Evolutionary conservation across 768 basidiomycete species (phyloP), one percentile per base, ranked within the genome.

Genomic region (Antrodiella citrinella): DNA sequence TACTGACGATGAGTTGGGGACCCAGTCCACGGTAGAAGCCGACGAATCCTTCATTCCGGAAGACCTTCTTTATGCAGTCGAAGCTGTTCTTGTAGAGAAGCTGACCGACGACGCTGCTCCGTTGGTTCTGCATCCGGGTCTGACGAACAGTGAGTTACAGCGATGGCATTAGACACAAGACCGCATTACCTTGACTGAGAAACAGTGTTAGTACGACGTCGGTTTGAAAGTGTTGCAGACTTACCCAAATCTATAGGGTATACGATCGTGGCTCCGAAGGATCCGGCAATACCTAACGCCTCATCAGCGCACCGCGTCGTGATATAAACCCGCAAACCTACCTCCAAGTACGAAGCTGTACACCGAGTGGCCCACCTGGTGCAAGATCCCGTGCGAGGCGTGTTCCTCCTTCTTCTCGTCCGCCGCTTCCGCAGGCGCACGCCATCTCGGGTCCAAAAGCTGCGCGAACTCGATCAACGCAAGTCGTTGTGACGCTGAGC

Each of bases 1-100:
- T 11, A 44, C 76, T 58, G 61, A 91, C 95, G 57, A 98, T 76
- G 43, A 99, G 76, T 60, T 99, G 96, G 35, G 96, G 94, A 7
- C 91, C 87, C 43, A 98, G 78, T 24, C 96, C 96, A 24, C 94
- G 84, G 69, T 99, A 99, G 69, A 98, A 98, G n/a, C 96, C 96
- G 0, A 80, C 26, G 60, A 91, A 77, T 15, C 96, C 96, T 69
- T 99, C 96, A 61, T 96, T 96, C 49, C 82, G 79, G 66, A 97
- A 83, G 21, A 99, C 94, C 65, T 95, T 98, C 60, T 75, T 75
- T 24, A 93, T 86, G 64, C 96, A 99, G 62, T 99, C 96, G 30
- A 88, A 61, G 59, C 91, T 94, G 72, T 96, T 98, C 73, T 93
- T 89, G 74, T 99, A 99, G 42, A 98, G 68, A 61, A 98, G 71